phyloP scores from a whole-genome alignment of 176 grass and related monocot species.

The barley (Hordeum vulgare) region MorexV3_pseudomolecules_assembly NC_058524.1:447672692-447673191 shows the following conservation, averaged over 20 bases:
- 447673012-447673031: background rate
- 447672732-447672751: background rate
- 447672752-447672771: background rate
- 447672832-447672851: background rate
- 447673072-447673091: background rate
- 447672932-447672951: background rate
- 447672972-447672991: too few relatives aligned
- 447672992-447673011: background rate
- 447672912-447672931: background rate
- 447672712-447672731: background rate
- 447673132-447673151: background rate
- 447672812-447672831: background rate
- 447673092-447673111: too few relatives aligned
- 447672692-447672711: background rate
- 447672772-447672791: background rate
- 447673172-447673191: background rate
- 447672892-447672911: background rate
- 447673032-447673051: background rate
- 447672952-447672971: background rate
- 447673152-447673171: background rate
- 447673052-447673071: background rate
- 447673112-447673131: background rate
- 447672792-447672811: background rate
- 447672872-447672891: too few relatives aligned
- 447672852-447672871: background rate